Evolutionary conservation across 345 rosid species (phyloP), one percentile per base, ranked within the genome.

Genomic region (Camelina laxa): DNA sequence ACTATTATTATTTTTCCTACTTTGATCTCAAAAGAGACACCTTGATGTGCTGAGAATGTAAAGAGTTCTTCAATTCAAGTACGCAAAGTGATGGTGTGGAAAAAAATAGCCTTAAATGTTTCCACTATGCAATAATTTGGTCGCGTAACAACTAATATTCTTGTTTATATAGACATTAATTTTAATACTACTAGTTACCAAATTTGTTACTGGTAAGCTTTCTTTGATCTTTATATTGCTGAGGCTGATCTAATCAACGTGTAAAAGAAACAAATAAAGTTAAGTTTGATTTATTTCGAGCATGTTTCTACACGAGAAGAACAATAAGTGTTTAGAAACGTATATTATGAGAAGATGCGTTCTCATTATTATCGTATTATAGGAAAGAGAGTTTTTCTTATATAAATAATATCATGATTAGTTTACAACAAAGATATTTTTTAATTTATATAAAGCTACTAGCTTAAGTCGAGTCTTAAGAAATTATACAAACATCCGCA

Each of bases 351-450:
- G 21, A 38, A 61, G 38, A 41, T 62, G 42, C 42, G 24, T 70
- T 56, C 60, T 63, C 80, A 70, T 76, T 64, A 70, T 70, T 76
- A 63, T 42, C 47, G 63, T 75, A 75, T 53, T 41, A 69, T 75
- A 60, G 64, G 74, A 62, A 63, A 70, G 71, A 69, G 35, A 62
- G 31, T 3, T 5, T 16, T 0, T 3, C 30, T 1, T 35, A n/a
- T n/a, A 13, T n/a, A 22, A 20, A 6, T 12, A 27, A 20, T 44
- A 11, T 38, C 33, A 39, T 24, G 51, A 57, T 63, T 63, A 27
- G 33, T 49, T 21, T 30, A 13, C 8, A 54, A 68, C 14, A 42
- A 19, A 42, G 0, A 14, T 45, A 39, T 67, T 67, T 58, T 14
- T 50, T 1, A 24, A 15, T 39, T 39, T 39, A 31, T 20, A 33